Conservation (phyloP, 148 eudicot species). For the Suaeda aralocaspica region DNA sequence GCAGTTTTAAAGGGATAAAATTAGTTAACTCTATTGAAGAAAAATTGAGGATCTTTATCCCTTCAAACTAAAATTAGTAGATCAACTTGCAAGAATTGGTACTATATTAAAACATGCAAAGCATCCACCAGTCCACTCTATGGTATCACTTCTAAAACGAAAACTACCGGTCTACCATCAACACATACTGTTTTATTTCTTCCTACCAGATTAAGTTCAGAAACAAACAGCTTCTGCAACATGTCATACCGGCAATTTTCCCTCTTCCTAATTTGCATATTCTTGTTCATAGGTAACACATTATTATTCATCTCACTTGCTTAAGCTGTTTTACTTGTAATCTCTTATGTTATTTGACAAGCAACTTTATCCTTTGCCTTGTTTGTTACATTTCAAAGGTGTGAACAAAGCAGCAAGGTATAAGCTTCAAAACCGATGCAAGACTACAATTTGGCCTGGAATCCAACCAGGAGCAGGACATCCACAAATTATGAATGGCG, state of each 20-base stretch:
- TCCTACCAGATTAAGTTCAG: not conserved
- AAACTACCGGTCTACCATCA: not conserved
- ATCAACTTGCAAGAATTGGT: not conserved
- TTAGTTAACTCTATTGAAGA: not conserved
- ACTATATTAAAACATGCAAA: not conserved
- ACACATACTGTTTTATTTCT: not conserved
- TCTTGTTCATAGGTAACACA: not conserved
- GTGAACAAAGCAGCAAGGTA: not conserved
- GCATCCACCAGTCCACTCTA: not conserved
- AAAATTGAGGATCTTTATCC: not conserved
- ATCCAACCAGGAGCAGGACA: constrained; percentile 13
- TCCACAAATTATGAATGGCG: constrained; percentile 8
- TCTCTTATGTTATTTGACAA: not conserved
- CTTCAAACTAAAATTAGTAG: not conserved
- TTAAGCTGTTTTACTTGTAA: not conserved
- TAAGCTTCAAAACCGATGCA: constrained; percentile 12
- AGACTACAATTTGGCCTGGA: constrained; percentile 7
- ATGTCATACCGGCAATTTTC: not conserved
- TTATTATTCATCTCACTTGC: not conserved
- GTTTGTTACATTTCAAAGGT: not conserved
- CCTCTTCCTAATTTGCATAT: not conserved
- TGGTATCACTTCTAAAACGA: not conserved
- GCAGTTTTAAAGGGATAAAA: not conserved
- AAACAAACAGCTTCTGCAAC: not conserved
- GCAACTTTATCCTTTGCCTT: not conserved